These are phyloP conservation scores for Suillus brevipes DNA, from an alignment of 768 basidiomycete genomes.

Conservation along the genomic window DNA sequence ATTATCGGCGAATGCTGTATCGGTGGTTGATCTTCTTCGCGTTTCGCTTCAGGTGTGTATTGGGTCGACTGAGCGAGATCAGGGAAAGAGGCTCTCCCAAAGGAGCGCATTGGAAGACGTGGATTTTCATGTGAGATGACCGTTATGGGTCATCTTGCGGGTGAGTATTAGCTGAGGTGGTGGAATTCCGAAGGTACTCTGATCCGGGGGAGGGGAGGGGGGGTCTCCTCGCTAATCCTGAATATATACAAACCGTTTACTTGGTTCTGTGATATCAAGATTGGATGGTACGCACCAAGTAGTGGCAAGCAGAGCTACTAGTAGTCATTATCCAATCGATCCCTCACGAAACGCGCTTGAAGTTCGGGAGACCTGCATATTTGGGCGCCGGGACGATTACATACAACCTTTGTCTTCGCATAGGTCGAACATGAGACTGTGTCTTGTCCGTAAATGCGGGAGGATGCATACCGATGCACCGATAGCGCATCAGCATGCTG, in stretches of 20 bases:
- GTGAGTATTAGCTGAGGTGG: not conserved
- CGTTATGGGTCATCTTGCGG: too few species aligned
- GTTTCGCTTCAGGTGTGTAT: not conserved
- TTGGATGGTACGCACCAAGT: not conserved
- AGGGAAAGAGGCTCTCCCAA: too few species aligned
- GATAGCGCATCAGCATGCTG: too few species aligned
- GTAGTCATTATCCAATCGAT: not conserved
- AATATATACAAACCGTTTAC: not conserved
- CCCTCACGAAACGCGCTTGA: not conserved
- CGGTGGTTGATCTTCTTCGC: not conserved
- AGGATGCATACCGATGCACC: too few species aligned
- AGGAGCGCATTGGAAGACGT: too few species aligned
- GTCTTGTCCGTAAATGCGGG: not conserved
- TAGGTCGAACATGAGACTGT: not conserved
- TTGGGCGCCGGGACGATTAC: not conserved
- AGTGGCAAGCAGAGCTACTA: not conserved
- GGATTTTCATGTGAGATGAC: not conserved
- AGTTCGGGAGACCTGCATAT: not conserved
- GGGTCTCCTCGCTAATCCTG: not conserved
- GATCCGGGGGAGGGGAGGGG: too few species aligned
- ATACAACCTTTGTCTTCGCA: not conserved
- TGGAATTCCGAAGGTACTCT: not conserved
- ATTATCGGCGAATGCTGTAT: not conserved
- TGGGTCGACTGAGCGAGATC: not conserved
- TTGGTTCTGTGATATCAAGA: not conserved